Percentiles rank a stretch among this genome's conserved stretches.
These are phyloP conservation scores for Fusarium sp. DNA, from an alignment of 2,329 filamentous ascomycete species.

Conservation along the genomic window DNA sequence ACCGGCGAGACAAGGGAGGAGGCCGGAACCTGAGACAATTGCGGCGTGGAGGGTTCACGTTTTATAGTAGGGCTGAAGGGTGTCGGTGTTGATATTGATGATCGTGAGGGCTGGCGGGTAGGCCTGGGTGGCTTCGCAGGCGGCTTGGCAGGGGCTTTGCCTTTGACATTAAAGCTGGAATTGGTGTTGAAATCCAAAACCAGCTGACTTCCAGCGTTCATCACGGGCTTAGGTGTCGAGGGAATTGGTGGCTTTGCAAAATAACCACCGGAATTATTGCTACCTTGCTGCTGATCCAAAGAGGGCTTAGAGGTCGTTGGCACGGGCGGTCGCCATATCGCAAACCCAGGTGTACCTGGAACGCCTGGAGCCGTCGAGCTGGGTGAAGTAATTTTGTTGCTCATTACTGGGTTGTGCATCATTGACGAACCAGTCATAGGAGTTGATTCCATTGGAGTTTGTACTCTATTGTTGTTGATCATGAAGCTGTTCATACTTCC, in stretches of 20 bases:
- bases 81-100: constrained; percentile 36
- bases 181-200: constrained; percentile 52
- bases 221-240: constrained; percentile 53
- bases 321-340: constrained; percentile 53
- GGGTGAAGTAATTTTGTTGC: constrained; percentile 36
- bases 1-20: constrained; percentile 45
- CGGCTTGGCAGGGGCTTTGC: constrained; percentile 51
- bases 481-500: constrained; percentile 51
- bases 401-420: constrained; percentile 40
- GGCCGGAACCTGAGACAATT: constrained; percentile 40
- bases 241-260: constrained; percentile 53
- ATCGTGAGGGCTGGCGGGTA: constrained; percentile 41
- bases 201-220: constrained; percentile 51
- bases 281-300: constrained; percentile 38
- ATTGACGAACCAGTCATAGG: constrained; percentile 43
- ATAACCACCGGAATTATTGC: constrained; percentile 43
- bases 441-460: constrained; percentile 42
- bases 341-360: constrained; percentile 52
- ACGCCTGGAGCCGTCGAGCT: constrained; percentile 32
- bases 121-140: constrained; percentile 45
- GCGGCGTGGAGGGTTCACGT: constrained; percentile 48
- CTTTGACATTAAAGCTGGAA: constrained; percentile 48
- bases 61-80: constrained; percentile 46
- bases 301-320: constrained; percentile 43
- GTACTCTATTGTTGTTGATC: constrained; percentile 43